Conservation (phyloP, 192 early-diverging fungal genomes). For the Linnemannia zychae region DNA sequence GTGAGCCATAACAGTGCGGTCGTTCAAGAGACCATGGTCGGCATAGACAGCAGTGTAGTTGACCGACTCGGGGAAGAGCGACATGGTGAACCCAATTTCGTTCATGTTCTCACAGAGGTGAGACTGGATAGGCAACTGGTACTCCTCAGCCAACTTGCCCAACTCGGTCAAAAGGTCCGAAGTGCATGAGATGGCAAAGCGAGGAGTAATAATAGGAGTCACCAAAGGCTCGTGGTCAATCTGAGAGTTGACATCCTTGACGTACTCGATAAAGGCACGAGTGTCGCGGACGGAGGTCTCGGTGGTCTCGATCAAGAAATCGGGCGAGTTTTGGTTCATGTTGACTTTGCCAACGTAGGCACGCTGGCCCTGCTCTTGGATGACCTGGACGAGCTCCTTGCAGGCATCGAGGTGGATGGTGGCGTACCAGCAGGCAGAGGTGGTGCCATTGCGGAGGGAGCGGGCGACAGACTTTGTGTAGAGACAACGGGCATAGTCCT, state of each 20-base stretch:
- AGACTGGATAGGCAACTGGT: constrained; percentile 90
- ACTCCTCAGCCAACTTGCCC: constrained; percentile 76
- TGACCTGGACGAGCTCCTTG: constrained; percentile 79
- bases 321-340: constrained; percentile 93
- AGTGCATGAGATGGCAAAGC: constrained; percentile 92
- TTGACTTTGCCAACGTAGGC: constrained; percentile 96
- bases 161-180: constrained; percentile 76
- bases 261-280: constrained; percentile 72
- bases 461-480: constrained; percentile 79
- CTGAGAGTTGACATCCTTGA: constrained; percentile 49
- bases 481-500: constrained; percentile 73
- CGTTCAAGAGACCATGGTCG: constrained; percentile 77
- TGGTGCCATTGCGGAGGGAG: constrained; percentile 86
- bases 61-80: constrained; percentile 77
- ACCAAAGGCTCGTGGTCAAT: constrained; percentile 60
- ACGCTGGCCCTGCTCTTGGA: constrained; percentile 87
- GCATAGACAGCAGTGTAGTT: constrained; percentile 88
- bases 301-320: constrained; percentile 82
- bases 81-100: constrained; percentile 82
- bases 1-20: constrained; percentile 91
- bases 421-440: constrained; percentile 92
- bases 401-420: constrained; percentile 89
- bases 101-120: constrained; percentile 89
- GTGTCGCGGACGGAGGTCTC: constrained; percentile 78
- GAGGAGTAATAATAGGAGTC: constrained; percentile 90